Evolutionary conservation across 192 early-diverging fungal species (phyloP).

Genomic region (Rhizophagus sp.): DNA sequence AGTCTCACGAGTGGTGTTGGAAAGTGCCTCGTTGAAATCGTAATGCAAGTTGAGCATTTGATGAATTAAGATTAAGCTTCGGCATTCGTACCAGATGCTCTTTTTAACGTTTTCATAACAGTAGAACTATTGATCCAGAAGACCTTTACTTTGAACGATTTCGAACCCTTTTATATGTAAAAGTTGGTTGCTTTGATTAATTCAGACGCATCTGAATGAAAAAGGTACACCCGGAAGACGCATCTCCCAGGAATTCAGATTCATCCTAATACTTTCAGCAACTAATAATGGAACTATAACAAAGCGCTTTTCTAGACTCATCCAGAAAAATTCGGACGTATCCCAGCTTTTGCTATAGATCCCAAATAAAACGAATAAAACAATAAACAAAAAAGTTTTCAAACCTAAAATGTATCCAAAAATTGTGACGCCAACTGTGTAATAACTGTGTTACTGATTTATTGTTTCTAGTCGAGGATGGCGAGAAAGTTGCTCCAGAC

Average conservation of each 20-base stretch:
- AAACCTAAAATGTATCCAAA: neutral
- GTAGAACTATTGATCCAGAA: conserved; percentile 6
- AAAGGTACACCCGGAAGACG: conserved; percentile 9
- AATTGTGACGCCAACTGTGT: conserved; percentile 7
- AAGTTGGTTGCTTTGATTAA: neutral
- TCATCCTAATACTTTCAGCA: conserved; percentile 19
- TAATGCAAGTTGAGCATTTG: conserved; percentile 11
- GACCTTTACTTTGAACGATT: neutral
- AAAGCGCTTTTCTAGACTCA: conserved; percentile 17
- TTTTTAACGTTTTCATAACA: conserved; percentile 27
- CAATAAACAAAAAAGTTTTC: neutral
- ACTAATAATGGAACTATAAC: conserved; percentile 15
- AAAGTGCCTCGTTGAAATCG: conserved; percentile 5
- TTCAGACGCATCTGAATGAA: neutral
- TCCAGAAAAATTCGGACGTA: conserved; percentile 12
- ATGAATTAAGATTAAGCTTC: conserved; percentile 12
- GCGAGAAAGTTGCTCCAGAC: no score
- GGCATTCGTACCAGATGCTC: conserved; percentile 6
- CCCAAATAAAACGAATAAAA: neutral
- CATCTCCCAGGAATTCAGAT: conserved; percentile 1
- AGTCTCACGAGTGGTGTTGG: neutral
- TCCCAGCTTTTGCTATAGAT: conserved; percentile 5
- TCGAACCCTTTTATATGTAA: neutral
- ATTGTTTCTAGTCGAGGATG: neutral
- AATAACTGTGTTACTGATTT: no score